phyloP scores from a whole-genome alignment of 2,329 filamentous ascomycete species.

The Endocalyx cinctus region DNA sequence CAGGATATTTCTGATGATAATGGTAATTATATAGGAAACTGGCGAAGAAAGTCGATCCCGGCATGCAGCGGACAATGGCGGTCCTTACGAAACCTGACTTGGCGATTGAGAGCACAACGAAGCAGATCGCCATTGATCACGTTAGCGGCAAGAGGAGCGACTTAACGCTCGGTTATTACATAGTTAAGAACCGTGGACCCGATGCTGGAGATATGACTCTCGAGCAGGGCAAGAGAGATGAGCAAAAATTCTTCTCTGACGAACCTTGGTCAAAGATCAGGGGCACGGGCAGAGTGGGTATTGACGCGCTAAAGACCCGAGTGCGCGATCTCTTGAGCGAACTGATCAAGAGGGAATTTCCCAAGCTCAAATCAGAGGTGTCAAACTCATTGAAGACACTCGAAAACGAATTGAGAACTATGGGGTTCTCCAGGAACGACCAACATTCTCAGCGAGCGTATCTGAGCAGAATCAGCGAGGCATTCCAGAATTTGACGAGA shows the following conservation, averaged over 20 bases:
- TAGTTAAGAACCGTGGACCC: slow-evolving; percentile 43
- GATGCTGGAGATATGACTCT: slow-evolving; percentile 33
- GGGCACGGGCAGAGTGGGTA: slow-evolving; percentile 6
- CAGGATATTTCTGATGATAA: too few species aligned
- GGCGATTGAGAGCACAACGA: slow-evolving; percentile 34
- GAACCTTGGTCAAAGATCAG: slow-evolving; percentile 29
- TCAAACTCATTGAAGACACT: slow-evolving; percentile 9
- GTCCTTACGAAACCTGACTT: slow-evolving; percentile 51
- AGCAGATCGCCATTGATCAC: slow-evolving; percentile 36
- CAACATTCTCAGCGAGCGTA: slow-evolving; percentile 21
- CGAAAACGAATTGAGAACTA: slow-evolving; percentile 8
- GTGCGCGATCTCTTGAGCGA: slow-evolving; percentile 35
- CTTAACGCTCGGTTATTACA: slow-evolving; percentile 42
- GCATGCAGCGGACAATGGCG: slow-evolving; percentile 26
- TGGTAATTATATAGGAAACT: too few species aligned
- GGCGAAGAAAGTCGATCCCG: slow-evolving; percentile 27
- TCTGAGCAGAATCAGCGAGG: slow-evolving; percentile 22
- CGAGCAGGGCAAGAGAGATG: slow-evolving; percentile 25
- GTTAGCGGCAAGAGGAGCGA: slow-evolving; percentile 35
- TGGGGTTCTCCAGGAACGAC: slow-evolving; percentile 20
- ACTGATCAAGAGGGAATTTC: slow-evolving; percentile 32
- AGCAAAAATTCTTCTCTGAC: slow-evolving; percentile 33
- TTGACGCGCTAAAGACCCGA: slow-evolving; percentile 30
- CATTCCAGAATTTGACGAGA: slow-evolving; percentile 19
- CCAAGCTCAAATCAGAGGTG: slow-evolving; percentile 21